Base-by-base conservation (phyloP, 2,329 filamentous ascomycete species). In the Penicillium sclerotigenum region DNA sequence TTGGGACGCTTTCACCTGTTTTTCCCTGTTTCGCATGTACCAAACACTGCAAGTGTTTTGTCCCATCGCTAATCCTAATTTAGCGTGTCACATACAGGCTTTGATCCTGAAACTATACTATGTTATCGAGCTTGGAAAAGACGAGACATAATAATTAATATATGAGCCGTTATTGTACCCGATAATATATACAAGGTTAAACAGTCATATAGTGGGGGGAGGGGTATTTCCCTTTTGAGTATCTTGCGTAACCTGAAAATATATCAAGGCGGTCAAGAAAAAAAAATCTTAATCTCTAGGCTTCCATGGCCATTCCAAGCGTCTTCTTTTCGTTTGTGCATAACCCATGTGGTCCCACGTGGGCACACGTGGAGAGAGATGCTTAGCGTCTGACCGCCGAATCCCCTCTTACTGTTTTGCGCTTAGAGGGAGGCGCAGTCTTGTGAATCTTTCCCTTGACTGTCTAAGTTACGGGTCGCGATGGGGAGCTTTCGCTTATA, bases 301-400 rank as follows among this genome's bases (percentile, higher is more conserved):
- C 59, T 68, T 67, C 65, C 54, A 68, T 52, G 50, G 49, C 56
- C 55, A 63, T 68, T 68, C 67, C 59, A 70, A 58, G 60, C 64
- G 60, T 51, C 61, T 68, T 64, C 58, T 58, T 61, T 57, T 52
- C 29, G 36, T 48, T 53, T 59, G 59, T 63, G 66, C 66, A 63
- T 61, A 51, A 59, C 52, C 65, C 65, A 70, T 69, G 68, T 65
- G 57, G 67, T 65, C 61, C 66, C 70, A 72, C 70, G 70, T 72
- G 70, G 61, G 62, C 60, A 60, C 70, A 72, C 69, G 70, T 72
- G 69, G 70, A 64, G 60, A 60, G 69, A 65, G 61, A 61, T 61
- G 49, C 36, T 51, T 54, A 56, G 46, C 49, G 59, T 48, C 60
- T 59, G 55, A 58, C 58, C 61, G 60, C 52, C 45, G 52, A 54